Base-by-base conservation (phyloP, 441 rosid genomes). In the Corymbia calophylla region DNA sequence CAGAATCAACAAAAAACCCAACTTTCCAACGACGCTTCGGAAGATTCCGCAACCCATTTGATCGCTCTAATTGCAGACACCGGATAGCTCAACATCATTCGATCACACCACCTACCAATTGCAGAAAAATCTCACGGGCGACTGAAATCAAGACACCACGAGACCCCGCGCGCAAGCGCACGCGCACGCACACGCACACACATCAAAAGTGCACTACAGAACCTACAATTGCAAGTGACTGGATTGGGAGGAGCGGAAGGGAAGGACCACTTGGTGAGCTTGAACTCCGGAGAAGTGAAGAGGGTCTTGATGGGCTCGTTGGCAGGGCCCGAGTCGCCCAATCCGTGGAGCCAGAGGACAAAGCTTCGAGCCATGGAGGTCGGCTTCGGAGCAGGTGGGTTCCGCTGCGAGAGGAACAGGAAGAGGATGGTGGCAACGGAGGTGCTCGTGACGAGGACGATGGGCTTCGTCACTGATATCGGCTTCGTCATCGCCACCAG, bases 241-340 rank as follows among this genome's bases (percentile, higher is more conserved):
- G 97, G 95, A 88, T 86, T 95, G 73, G 90, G 14, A 89, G 98
- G 97, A 92, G 98, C 99, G 89, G 97, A 95, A 90, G 98, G 99
- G 94, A 97, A 97, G 87, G 94, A 94, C 97, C 99, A 96, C 88
- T 92, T 94, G 91, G 97, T 91, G 90, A 90, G 85, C 17, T 89
- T 89, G 88, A 96, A 96, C 92, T 93, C 93, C 1, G 94, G 91
- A 44, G 97, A 95, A 44, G 94, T 93, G 94, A 96, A 96, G 93
- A 93, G 73, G 44, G 95, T 92, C 91, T 92, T 96, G 94, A 96
- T 94, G 89, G 97, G 98, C 93, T 97, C 97, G 91, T 97, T 97
- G 27, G 98, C 97, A 44, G 98, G 99, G 90, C 99, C 98, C 0
- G 98, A 96, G 90, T 96, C 98, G 21, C 98, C 99, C 49, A 97